A percentile compares a stretch with the other conserved stretches of the same genome.
Conservation (phyloP, 1,139 yeast genomes). For the Yueomyces sp. region DNA sequence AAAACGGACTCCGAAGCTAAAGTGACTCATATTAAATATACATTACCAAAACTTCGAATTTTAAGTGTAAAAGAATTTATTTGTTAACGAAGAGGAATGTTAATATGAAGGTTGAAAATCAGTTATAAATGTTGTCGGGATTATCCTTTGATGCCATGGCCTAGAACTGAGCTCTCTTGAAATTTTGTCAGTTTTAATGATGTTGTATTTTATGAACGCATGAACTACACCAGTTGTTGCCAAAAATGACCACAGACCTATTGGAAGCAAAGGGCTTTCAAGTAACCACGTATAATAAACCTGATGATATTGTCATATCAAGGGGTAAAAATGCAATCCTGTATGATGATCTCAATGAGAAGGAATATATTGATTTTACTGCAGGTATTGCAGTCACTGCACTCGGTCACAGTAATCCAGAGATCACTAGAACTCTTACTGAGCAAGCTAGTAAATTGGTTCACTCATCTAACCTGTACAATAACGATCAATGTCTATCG, state of each 20-base stretch:
- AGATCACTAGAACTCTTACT: conserved; percentile 52
- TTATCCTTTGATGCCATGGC: too few relatives aligned
- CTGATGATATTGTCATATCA: conserved; percentile 20
- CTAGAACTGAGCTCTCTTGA: neutral
- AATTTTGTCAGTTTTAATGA: neutral
- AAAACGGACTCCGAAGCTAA: too few relatives aligned
- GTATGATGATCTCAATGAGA: conserved; percentile 51
- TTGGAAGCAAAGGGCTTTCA: conserved; percentile 12
- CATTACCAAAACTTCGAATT: too few relatives aligned
- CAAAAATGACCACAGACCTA: neutral
- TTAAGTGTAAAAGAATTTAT: too few relatives aligned
- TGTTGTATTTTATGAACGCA: neutral
- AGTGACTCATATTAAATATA: too few relatives aligned
- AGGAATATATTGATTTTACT: conserved; percentile 76
- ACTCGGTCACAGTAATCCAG: conserved; percentile 74
- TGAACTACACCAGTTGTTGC: neutral
- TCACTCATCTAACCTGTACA: conserved; percentile 78
- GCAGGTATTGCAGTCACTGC: conserved; percentile 97
- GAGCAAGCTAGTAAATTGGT: conserved; percentile 65
- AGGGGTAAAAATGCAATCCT: conserved; percentile 21
- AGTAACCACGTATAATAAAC: conserved; percentile 25
- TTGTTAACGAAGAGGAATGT: too few relatives aligned
- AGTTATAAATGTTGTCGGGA: too few relatives aligned
- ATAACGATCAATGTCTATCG: conserved; percentile 75
- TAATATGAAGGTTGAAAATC: too few relatives aligned